Conservation (phyloP, 2,329 filamentous ascomycete genomes). For the Xylariaceae sp. region DNA sequence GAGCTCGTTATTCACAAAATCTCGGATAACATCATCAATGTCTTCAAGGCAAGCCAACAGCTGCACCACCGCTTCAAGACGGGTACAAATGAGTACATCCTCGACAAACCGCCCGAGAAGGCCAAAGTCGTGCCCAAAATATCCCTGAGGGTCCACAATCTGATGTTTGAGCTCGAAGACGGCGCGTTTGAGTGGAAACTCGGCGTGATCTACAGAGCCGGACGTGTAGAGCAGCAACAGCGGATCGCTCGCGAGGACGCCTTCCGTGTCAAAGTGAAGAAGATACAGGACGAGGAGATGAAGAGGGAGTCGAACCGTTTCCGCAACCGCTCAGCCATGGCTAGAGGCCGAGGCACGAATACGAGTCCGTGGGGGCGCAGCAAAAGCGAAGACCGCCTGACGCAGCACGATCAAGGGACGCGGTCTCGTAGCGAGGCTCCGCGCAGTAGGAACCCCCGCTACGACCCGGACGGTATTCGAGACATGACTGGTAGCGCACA, state of each 20-base stretch:
- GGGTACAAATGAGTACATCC: conserved; percentile 79
- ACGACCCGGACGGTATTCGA: conserved; percentile 70
- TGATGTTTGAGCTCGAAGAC: conserved; percentile 91
- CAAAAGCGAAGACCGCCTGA: conserved; percentile 49
- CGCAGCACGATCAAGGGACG: conserved; percentile 23
- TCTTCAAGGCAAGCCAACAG: conserved; percentile 79
- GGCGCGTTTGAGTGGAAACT: conserved; percentile 97
- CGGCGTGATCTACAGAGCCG: conserved; percentile 86
- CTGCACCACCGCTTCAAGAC: conserved; percentile 91
- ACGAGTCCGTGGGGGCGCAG: conserved; percentile 42
- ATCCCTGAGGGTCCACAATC: conserved; percentile 71
- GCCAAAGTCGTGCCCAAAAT: conserved; percentile 85
- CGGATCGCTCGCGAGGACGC: conserved; percentile 85
- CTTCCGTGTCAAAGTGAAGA: conserved; percentile 81
- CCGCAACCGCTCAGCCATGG: conserved; percentile 50
- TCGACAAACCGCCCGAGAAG: conserved; percentile 77
- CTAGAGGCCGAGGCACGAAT: conserved; percentile 32
- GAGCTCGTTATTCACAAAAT: conserved; percentile 85
- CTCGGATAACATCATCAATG: conserved; percentile 89
- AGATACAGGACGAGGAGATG: conserved; percentile 66
- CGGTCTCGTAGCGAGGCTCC: conserved; percentile 31
- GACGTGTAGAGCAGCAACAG: conserved; percentile 84
- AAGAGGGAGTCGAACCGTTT: conserved; percentile 47
- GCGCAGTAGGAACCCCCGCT: conserved; percentile 51
- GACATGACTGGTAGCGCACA: conserved; percentile 67